Base-by-base conservation (phyloP, 2,329 filamentous ascomycete species). In the Fusarium sp. region DNA sequence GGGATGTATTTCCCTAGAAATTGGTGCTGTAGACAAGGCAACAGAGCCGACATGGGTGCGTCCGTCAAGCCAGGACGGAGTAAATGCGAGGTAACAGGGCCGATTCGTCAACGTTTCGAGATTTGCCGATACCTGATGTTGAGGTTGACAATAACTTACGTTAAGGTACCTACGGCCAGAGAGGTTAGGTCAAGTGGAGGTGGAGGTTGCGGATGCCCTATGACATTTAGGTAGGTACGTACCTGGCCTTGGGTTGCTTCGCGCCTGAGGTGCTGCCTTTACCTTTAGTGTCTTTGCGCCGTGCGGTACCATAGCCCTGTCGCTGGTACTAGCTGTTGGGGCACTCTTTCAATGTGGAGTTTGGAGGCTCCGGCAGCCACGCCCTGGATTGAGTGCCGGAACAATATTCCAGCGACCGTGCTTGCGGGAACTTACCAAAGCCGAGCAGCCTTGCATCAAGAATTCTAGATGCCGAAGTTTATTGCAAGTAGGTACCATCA, bases 41-140 rank as follows among this genome's bases (percentile, higher is more conserved):
- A 73, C 73, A 77, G 75, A 76, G 77, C 75, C 75, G 77, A 79
- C 80, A 81, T 81, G 77, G 76, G 78, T 79, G 75, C 78, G 72
- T 77, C 74, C 77, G 71, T 70, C 69, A 61, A 66, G 61, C 73
- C 70, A 71, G 70, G 62, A 73, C 71, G 69, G 63, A 67, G 62
- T 56, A 65, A 65, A 57, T 54, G 69, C 60, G 61, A 72, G 64
- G 53, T 43, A 47, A 62, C 67, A 62, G 67, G 64, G 65, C 57
- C 52, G 67, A 45, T 59, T 57, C 57, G 54, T 68, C 38, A 49
- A 58, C 65, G 57, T 51, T 53, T 56, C 51, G 51, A 59, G 51
- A 51, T 65, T 64, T 68, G 62, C 49, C 62, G 52, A 71, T 68
- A 67, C 67, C 62, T 67, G 70, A 64, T 57, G 64, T 67, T 71